These are phyloP conservation scores for Phragmites australis DNA, from an alignment of 176 grass and related monocot species.

Conservation along the genomic window DNA sequence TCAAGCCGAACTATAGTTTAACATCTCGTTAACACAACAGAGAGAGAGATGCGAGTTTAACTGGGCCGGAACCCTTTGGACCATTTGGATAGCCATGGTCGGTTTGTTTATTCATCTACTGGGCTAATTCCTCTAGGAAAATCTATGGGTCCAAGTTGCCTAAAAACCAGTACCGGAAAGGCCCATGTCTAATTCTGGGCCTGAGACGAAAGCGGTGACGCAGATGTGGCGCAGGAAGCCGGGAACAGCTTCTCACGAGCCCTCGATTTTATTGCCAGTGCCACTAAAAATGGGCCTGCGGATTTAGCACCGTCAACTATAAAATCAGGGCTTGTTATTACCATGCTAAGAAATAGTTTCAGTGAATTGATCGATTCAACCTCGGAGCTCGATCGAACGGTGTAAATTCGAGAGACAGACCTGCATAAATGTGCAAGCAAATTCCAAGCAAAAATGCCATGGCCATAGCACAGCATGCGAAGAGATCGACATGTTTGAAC, in stretches of 20 bases:
- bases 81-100: background rate
- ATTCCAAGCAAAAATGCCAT: background rate
- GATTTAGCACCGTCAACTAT: background rate
- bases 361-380: background rate
- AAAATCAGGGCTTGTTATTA: no score
- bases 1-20: no score
- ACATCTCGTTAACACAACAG: no score
- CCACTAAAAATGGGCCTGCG: no score
- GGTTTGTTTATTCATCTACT: background rate
- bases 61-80: background rate
- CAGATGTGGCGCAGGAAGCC: background rate
- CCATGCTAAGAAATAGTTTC: no score
- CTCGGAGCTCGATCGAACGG: no score
- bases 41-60: background rate
- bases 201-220: background rate
- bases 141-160: background rate
- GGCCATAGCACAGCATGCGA: background rate
- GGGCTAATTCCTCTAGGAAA: background rate
- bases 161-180: background rate
- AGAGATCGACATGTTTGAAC: background rate
- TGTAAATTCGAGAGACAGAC: no score
- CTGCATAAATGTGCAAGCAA: background rate
- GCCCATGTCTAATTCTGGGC: background rate
- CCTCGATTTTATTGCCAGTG: background rate
- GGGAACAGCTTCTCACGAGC: background rate